Evolutionary conservation across 2,329 filamentous ascomycete species (phyloP), one percentile per base, ranked within the genome.

Genomic region (Penicillium crustosum): DNA sequence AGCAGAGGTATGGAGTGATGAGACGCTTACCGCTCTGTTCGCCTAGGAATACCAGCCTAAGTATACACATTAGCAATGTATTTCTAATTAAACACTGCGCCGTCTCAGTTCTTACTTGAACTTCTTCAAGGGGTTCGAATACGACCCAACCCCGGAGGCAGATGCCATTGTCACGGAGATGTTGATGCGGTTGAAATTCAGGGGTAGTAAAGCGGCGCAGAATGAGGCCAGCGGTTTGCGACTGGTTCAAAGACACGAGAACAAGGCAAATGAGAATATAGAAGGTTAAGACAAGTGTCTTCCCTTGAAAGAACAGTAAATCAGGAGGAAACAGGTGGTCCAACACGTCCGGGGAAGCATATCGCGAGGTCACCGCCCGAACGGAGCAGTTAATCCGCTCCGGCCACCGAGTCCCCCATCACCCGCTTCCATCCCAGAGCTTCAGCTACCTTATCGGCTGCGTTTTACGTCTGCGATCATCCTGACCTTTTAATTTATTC

Each of bases 101-200:
- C 2, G 3, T 35, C 5, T 15, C 3, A 19, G 8, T 13, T 67
- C 79, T 59, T 83, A 97, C 93, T 99, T 99, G 89, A 97, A 99
- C 80, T 99, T 99, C 90, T 99, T 99, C 81, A 99, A 83, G 72
- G 94, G 94, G 83, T 97, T 97, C 78, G 95, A 97, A 84, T 97
- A 99, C 65, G 90, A 91, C 77, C 89, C 90, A 73, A 87, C 88
- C 59, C 79, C 79, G 69, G 86, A 81, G 79, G 91, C 87, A 77
- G 50, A 53, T 12, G 93, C 90, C 93, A 96, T 96, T 75, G 75
- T 85, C 77, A 73, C 69, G 61, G 57, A 63, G 62, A 59, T 66
- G 54, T 64, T 57, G 57, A 56, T 49, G 61, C 58, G 55, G 56
- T 15, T 55, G 62, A 54, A 61, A 65, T 65, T 75, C 66, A 74